Evolutionary conservation across 2,329 filamentous ascomycete species (phyloP).

Genomic region (Aspergillus amoenus): DNA sequence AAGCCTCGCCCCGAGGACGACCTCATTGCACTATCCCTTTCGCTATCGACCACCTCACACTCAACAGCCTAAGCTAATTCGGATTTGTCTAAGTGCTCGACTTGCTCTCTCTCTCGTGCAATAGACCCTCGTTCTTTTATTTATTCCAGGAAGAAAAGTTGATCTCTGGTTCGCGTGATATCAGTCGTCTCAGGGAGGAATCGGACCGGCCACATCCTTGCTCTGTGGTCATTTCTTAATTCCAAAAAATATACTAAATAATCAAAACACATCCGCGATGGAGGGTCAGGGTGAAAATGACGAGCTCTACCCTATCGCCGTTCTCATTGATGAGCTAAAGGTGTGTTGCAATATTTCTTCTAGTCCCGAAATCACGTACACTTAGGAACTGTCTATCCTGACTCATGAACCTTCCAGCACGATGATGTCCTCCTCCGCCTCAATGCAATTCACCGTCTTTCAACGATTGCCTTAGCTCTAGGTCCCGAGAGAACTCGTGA

Average conservation of each 20-base stretch:
- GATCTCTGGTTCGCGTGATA: conserved; percentile 27
- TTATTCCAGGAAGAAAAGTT: conserved; percentile 14
- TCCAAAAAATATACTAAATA: conserved; percentile 17
- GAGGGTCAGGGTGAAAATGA: conserved; percentile 89
- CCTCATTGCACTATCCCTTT: conserved; percentile 25
- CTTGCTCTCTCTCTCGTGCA: conserved; percentile 17
- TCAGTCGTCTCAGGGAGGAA: conserved; percentile 32
- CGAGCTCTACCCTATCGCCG: conserved; percentile 99
- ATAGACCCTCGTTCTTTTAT: conserved; percentile 18
- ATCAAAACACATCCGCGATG: conserved; percentile 62
- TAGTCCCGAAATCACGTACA: conserved; percentile 7
- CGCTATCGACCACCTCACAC: conserved; percentile 22
- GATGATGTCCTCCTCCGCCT: conserved; percentile 97
- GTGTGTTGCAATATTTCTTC: conserved; percentile 51
- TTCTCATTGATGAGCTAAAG: conserved; percentile 97
- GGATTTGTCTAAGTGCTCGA: conserved; percentile 15
- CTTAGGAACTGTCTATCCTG: conserved; percentile 19
- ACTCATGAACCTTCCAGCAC: conserved; percentile 60
- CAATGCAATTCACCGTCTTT: conserved; percentile 97
- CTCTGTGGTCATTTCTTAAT: conserved; percentile 24
- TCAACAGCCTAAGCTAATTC: conserved; percentile 18
- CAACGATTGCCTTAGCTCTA: conserved; percentile 94
- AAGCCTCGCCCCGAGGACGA: conserved; percentile 33
- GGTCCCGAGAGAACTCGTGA: conserved; percentile 96
- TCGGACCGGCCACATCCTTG: conserved; percentile 29